These are phyloP conservation scores for Sphaerobolus stellatus DNA, from an alignment of 1,284 basidiomycete species.

Conservation along the genomic window DNA sequence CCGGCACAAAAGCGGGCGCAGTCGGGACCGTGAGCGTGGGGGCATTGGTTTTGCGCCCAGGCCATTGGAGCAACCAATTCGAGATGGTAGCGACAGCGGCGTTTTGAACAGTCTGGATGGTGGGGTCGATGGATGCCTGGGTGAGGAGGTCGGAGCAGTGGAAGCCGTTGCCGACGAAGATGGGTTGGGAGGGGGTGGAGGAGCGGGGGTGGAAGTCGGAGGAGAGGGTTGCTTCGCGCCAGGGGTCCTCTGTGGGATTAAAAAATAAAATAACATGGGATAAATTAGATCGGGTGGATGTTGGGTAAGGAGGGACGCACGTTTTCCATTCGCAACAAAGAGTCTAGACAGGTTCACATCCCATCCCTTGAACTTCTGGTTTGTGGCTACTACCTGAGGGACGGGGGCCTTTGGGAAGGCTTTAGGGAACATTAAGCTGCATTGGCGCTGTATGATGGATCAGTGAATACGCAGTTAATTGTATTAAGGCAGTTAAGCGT, in stretches of 20 bases:
- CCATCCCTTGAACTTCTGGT: slow-evolving; percentile 61
- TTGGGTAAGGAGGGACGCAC: slow-evolving; percentile 38
- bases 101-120: slow-evolving; percentile 53
- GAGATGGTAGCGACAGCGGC: slow-evolving; percentile 45
- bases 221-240: slow-evolving; percentile 67
- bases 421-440: slow-evolving; percentile 56
- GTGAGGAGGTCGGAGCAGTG: slow-evolving; percentile 62
- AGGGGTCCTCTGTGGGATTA: slow-evolving; percentile 58
- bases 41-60: background rate
- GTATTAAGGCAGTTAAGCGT: slow-evolving; percentile 14
- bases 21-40: background rate
- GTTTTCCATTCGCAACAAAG: slow-evolving; percentile 67
- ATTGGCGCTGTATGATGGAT: slow-evolving; percentile 50
- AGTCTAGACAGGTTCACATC: slow-evolving; percentile 53
- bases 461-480: background rate
- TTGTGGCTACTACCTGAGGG: slow-evolving; percentile 42
- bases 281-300: slow-evolving; percentile 11
- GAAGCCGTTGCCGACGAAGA: slow-evolving; percentile 59
- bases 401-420: slow-evolving; percentile 44
- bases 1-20: slow-evolving; percentile 2
- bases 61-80: slow-evolving; percentile 51
- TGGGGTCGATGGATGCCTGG: slow-evolving; percentile 43
- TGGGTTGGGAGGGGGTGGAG: slow-evolving; percentile 55
- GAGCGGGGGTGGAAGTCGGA: slow-evolving; percentile 47
- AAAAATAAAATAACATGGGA: slow-evolving; percentile 11